Evolutionary conservation across 805 yeast species (phyloP).

Genomic region (Geotrichum ghanense): DNA sequence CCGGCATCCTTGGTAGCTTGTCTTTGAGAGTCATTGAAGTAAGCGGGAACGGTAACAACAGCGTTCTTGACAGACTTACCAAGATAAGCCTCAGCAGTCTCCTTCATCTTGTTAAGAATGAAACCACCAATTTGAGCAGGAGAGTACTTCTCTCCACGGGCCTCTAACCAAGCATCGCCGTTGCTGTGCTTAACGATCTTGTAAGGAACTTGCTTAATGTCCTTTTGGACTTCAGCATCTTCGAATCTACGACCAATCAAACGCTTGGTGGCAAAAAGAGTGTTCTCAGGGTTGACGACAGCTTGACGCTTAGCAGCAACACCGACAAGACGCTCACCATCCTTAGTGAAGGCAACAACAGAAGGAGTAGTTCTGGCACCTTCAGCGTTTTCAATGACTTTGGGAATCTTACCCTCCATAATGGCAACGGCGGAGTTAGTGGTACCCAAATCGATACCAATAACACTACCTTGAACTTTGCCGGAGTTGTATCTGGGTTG

Average conservation of each 20-base stretch:
- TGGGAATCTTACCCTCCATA: slow-evolving; percentile 68
- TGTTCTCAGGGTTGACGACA: slow-evolving; percentile 86
- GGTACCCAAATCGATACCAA: slow-evolving; percentile 81
- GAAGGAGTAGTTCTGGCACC: slow-evolving; percentile 85
- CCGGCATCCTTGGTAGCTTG: slow-evolving; percentile 97
- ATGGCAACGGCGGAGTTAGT: slow-evolving; percentile 85
- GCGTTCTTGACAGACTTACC: slow-evolving; percentile 85
- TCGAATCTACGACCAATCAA: slow-evolving; percentile 87
- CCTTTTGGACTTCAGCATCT: slow-evolving; percentile 85
- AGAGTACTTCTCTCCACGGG: slow-evolving; percentile 77
- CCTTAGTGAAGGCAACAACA: slow-evolving; percentile 86
- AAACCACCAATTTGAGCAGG: slow-evolving; percentile 96
- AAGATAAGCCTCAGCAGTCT: slow-evolving; percentile 87
- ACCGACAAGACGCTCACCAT: slow-evolving; percentile 86
- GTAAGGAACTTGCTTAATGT: slow-evolving; percentile 79
- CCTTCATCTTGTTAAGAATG: slow-evolving; percentile 92
- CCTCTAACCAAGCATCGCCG: slow-evolving; percentile 95
- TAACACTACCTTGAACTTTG: slow-evolving; percentile 49
- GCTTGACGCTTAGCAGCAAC: slow-evolving; percentile 95
- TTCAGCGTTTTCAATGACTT: slow-evolving; percentile 67
- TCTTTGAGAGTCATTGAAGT: slow-evolving; percentile 84
- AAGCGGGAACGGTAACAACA: slow-evolving; percentile 84
- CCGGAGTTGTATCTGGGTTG: slow-evolving; percentile 34
- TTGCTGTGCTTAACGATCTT: slow-evolving; percentile 79
- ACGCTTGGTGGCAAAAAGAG: slow-evolving; percentile 90